Evolutionary conservation across 805 yeast genomes (phyloP), one percentile per base, ranked within the genome.

Genomic region (Candida lessepsii): DNA sequence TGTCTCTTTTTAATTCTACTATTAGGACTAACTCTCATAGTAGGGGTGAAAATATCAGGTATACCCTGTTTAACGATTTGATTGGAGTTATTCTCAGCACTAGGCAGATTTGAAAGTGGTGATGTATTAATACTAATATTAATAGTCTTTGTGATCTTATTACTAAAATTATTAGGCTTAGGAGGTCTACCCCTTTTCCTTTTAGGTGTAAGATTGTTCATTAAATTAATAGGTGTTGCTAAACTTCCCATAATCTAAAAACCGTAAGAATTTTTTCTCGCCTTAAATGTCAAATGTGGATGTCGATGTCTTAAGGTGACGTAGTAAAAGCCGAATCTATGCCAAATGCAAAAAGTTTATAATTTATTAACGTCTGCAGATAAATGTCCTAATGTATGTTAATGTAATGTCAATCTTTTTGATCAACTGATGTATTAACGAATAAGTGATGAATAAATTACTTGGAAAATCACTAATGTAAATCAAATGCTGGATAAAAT

Each of bases 161-260:
- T 63, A 28, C 61, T 50, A 19, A 65, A 53, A 15, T 65, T 59
- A n/a, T 58, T 50, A 2, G 68, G 60, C 53, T 70, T 70, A 26
- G 75, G 73, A 7, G 75, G 75, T 49, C 75, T 58, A n/a, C 75
- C 75, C 47, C 75, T 52, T 48, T 64, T 70, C 37, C 63, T 52
- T 46, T 66, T 69, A 13, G 58, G 54, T 3, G 69, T 47, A 14
- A 40, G 14, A 39, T 31, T 39, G 13, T 33, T 28, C 41, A 38
- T 31, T 25, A 38, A 31, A 17, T 29, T 29, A 23, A 32, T 31
- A 25, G 35, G 35, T 21, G 35, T 32, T 9, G 35, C 35, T 32
- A 32, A 32, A 32, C 27, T 32, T 20, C 35, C 35, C 35, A 32
- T 32, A 13, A 15, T 15, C 20, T 8, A 13, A n/a, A 27, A 27